Conservation (phyloP, 768 basidiomycete genomes). For the Clavaria fumosa region DNA sequence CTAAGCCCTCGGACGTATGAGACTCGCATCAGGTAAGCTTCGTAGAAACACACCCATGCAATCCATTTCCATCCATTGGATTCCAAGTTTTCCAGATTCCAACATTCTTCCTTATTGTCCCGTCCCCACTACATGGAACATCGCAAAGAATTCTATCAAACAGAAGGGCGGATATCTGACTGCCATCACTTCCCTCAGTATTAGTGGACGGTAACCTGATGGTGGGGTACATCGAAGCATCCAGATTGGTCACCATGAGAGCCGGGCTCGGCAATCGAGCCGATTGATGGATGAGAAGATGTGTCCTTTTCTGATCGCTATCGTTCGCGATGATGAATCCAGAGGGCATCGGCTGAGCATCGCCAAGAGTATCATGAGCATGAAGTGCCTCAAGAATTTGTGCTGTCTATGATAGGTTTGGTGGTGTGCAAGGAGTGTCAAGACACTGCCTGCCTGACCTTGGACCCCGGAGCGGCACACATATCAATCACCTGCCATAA, state of each 20-base stretch:
- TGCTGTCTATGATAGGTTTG: constrained; percentile 44
- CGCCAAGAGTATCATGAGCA: constrained; percentile 48
- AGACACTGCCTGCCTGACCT: constrained; percentile 31
- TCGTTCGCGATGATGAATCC: constrained; percentile 94
- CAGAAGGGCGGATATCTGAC: constrained; percentile 34
- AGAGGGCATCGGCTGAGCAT: constrained; percentile 53
- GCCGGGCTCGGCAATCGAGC: constrained; percentile 83
- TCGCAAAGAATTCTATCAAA: constrained; percentile 95
- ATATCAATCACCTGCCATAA: constrained; percentile 68
- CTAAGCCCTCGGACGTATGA: constrained; percentile 23
- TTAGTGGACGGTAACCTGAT: constrained; percentile 30
- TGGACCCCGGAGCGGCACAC: constrained; percentile 98
- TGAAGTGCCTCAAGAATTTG: constrained; percentile 95
- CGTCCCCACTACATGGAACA: constrained; percentile 96
- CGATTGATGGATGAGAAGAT: constrained; percentile 96
- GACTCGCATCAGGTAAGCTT: background rate
- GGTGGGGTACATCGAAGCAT: constrained; percentile 74
- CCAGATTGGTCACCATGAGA: constrained; percentile 90
- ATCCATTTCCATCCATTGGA: constrained; percentile 74
- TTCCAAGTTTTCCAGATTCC: constrained; percentile 93
- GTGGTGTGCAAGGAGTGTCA: background rate
- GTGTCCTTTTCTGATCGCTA: constrained; percentile 84
- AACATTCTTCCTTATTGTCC: constrained; percentile 86
- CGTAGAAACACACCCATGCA: constrained; percentile 51
- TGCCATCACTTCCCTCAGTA: constrained; percentile 12